Evolutionary conservation across 805 yeast species (phyloP), one percentile per base, ranked within the genome.

Genomic region (Isabelozyma heimii): DNA sequence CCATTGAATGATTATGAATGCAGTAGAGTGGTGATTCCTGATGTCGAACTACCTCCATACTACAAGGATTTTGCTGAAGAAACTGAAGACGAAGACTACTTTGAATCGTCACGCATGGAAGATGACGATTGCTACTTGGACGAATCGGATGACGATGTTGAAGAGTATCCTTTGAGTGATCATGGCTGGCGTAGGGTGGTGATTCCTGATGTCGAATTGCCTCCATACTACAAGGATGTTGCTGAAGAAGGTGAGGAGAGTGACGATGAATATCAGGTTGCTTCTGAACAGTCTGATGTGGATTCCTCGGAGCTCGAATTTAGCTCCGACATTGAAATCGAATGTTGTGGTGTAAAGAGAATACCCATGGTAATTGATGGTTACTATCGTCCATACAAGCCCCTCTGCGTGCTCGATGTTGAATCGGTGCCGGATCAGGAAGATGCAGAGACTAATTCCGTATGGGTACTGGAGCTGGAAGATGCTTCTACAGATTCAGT

Each of bases 51-150:
- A 10, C 35, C 35, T 30, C 10, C 10, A 30, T 10, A 9, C 10
- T 30, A 30, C 35, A 7, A 7, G 8, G 10, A 30, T 4, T 13
- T 30, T 30, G 35, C 35, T 30, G 40, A 39, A 30, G 42, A 52
- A 8, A 33, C 47, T 5, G 49, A 46, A 4, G 53, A 47, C n/a
- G 52, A 43, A 5, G 45, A 24, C n/a, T 30, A 30, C n/a, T 10
- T 3, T 7, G 35, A 30, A 30, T 13, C 35, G 2, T 8, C 35
- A 9, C 10, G 5, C n/a, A 47, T 45, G 12, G 47, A 40, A 37
- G 30, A 46, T 13, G 43, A 35, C 9, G 39, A 37, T 30, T 30
- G 35, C 35, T 30, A 30, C 43, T 14, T 27, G 9, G 28, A 41
- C 3, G 43, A 15, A 6, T 27, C 35, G 35, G 16, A 14, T 10